Evolutionary conservation across 805 yeast species (phyloP).

Genomic region (Ogataea nakhonphanomensis): DNA sequence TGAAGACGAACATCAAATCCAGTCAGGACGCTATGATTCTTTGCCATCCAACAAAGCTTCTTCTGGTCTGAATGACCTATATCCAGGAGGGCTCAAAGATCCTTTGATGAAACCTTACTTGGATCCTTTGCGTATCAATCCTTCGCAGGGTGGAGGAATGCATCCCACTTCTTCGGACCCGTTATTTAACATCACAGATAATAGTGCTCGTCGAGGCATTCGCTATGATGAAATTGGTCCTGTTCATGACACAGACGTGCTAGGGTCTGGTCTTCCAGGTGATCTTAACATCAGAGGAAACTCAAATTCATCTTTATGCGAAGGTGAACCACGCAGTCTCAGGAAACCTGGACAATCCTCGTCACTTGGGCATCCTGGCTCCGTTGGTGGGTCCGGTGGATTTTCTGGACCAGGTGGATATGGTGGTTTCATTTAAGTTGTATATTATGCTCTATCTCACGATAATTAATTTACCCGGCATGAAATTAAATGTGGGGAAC

Average conservation of each 20-base stretch:
- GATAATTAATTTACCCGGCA: conserved; percentile 9
- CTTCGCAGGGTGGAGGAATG: conserved; percentile 47
- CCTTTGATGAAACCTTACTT: conserved; percentile 42
- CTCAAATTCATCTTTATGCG: too few relatives aligned
- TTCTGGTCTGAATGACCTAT: conserved; percentile 50
- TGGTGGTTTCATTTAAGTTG: conserved; percentile 2
- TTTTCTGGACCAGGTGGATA: background rate
- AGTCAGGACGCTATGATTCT: conserved; percentile 8
- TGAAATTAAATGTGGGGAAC: conserved; percentile 3
- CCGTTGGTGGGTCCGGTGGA: conserved; percentile 4
- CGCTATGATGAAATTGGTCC: conserved; percentile 50
- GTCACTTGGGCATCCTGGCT: conserved; percentile 12
- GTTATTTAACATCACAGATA: conserved; percentile 33
- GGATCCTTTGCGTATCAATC: conserved; percentile 35
- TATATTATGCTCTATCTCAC: background rate
- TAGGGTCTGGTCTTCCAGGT: conserved; percentile 47
- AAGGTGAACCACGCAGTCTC: too few relatives aligned
- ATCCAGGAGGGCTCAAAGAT: conserved; percentile 40
- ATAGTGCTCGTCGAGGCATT: conserved; percentile 42
- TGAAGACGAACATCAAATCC: conserved; percentile 48
- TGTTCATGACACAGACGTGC: conserved; percentile 39
- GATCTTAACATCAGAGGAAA: conserved; percentile 15
- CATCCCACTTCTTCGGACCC: conserved; percentile 51
- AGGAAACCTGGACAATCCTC: conserved; percentile 11
- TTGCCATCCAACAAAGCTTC: conserved; percentile 11